Evolutionary conservation across 176 grass and related monocot genomes (phyloP).

Genomic region (Thinopyrum elongatum): DNA sequence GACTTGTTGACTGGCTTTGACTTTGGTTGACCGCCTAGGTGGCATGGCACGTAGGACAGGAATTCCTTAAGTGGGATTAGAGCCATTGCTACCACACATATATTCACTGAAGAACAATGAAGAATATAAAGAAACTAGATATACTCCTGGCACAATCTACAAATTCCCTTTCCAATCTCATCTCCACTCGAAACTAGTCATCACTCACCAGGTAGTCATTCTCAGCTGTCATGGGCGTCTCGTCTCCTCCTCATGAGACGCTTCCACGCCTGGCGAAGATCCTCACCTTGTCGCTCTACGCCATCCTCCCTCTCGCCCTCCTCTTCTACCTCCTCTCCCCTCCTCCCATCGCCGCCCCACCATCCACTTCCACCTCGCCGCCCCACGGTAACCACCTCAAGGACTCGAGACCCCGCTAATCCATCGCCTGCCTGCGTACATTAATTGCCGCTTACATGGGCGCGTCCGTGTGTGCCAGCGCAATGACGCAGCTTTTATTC

Average conservation of each 20-base stretch:
- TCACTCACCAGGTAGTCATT: neutral
- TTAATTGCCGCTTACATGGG: too few species aligned
- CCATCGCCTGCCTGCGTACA: neutral
- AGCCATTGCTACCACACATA: too few species aligned
- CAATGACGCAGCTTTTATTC: neutral
- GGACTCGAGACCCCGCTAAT: neutral
- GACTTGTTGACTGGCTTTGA: too few species aligned
- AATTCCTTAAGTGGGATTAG: too few species aligned
- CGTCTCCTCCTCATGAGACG: neutral
- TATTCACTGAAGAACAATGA: too few species aligned
- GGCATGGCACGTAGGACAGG: too few species aligned
- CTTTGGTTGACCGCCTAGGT: too few species aligned
- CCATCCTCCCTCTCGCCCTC: constrained; percentile 36
- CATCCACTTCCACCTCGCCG: neutral
- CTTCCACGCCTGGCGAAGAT: constrained; percentile 20
- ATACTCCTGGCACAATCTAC: too few species aligned
- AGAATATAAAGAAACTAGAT: too few species aligned
- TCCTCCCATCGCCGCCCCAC: neutral
- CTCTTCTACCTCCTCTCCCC: constrained; percentile 38
- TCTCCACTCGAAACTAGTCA: neutral
- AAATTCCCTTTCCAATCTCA: neutral
- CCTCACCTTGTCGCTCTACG: constrained; percentile 31
- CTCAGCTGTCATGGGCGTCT: constrained; percentile 20
- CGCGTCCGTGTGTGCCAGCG: too few species aligned
- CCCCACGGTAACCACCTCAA: neutral